Percentiles rank a stretch among this genome's conserved stretches.
phyloP scores from a whole-genome alignment of 306 rosid genomes.

The Vigna angularis region DNA sequence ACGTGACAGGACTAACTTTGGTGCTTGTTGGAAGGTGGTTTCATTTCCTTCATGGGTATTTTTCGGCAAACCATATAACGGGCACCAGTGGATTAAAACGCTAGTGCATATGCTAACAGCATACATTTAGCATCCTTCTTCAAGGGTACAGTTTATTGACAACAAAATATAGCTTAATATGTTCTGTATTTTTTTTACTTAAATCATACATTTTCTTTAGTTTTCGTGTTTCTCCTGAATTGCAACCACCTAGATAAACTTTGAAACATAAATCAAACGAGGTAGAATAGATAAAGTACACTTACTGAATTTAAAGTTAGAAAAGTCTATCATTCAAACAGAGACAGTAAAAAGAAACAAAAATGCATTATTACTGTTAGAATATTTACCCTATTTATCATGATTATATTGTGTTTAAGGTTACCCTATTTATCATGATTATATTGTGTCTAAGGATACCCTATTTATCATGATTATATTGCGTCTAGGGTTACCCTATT shows the following conservation, averaged over 20 bases:
- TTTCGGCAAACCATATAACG: not conserved
- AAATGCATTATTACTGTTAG: not conserved
- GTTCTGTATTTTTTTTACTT: constrained; percentile 28
- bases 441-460: too few relatives aligned
- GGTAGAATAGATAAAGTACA: constrained; percentile 8
- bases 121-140: not conserved
- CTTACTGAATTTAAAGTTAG: constrained; percentile 2
- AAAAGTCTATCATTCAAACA: not conserved
- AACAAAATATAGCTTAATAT: constrained; percentile 3
- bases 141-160: constrained; percentile 23
- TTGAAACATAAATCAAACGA: not conserved
- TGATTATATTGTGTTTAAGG: too few relatives aligned
- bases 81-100: constrained; percentile 15
- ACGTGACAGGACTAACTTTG: not conserved
- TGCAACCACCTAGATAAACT: constrained; percentile 27
- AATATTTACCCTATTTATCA: too few relatives aligned
- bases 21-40: constrained; percentile 18
- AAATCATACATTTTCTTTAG: not conserved
- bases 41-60: constrained; percentile 6
- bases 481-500: too few relatives aligned
- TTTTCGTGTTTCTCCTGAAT: constrained; percentile 16
- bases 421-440: too few relatives aligned
- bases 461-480: too few relatives aligned
- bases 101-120: constrained; percentile 5
- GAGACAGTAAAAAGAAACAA: not conserved